phyloP scores from a whole-genome alignment of 495 filamentous ascomycete species.

The Hamigera avellanea region DNA sequence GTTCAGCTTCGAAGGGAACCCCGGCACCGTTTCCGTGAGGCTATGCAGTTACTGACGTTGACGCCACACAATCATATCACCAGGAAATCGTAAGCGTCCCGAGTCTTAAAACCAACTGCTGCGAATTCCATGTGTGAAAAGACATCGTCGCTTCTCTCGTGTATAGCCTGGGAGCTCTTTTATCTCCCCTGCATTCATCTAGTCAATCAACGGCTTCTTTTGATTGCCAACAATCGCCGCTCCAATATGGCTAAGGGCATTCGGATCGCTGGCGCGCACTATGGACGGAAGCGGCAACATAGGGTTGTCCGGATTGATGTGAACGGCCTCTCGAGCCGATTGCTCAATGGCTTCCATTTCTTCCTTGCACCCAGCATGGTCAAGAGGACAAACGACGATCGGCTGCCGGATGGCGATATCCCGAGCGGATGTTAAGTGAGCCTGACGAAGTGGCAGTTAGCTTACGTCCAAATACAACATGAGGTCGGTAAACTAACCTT shows the following conservation, averaged over 20 bases:
- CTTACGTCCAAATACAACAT: not conserved
- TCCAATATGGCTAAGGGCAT: conserved; percentile 66
- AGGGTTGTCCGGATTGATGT: conserved; percentile 78
- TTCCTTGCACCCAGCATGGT: conserved; percentile 90
- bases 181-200: conserved; percentile 6
- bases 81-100: no score
- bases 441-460: conserved; percentile 38
- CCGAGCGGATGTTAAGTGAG: conserved; percentile 76
- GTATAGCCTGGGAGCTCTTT: no score
- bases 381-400: conserved; percentile 91
- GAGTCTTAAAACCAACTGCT: no score
- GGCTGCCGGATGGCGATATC: conserved; percentile 87
- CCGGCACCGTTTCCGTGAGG: no score
- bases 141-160: no score
- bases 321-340: conserved; percentile 81
- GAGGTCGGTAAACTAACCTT: conserved; percentile 50
- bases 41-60: no score
- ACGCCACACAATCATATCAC: no score
- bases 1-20: no score
- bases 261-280: conserved; percentile 61
- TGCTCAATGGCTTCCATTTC: conserved; percentile 98
- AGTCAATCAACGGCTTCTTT: conserved; percentile 88
- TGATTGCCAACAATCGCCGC: conserved; percentile 75
- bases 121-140: no score
- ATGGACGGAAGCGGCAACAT: conserved; percentile 77